These are phyloP conservation scores for Daedaleopsis nitida DNA, from an alignment of 768 basidiomycete genomes.

Conservation along the genomic window DNA sequence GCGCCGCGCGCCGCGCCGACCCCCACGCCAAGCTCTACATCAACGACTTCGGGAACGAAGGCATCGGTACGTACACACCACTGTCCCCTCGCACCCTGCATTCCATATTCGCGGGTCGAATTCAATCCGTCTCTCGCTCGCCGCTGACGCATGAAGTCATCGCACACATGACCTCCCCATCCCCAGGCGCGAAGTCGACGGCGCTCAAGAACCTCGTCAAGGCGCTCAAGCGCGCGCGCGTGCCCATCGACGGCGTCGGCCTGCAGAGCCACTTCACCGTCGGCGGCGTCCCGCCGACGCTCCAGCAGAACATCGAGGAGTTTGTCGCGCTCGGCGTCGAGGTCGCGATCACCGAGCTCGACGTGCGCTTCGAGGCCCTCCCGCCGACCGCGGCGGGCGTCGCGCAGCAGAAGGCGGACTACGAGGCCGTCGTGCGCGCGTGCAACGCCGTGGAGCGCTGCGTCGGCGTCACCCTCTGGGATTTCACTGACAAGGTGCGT, in stretches of 20 bases:
- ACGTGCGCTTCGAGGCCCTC: conserved; percentile 54
- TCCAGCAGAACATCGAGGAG: conserved; percentile 50
- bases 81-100: not conserved
- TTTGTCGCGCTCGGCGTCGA: conserved; percentile 64
- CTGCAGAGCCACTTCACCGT: conserved; percentile 61
- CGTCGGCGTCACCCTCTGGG: conserved; percentile 43
- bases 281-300: conserved; percentile 49
- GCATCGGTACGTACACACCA: conserved; percentile 18
- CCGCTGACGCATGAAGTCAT: not conserved
- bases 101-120: no score
- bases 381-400: conserved; percentile 45
- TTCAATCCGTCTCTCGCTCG: not conserved
- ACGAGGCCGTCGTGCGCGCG: conserved; percentile 51
- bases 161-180: not conserved
- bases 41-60: conserved; percentile 39
- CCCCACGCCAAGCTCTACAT: conserved; percentile 58
- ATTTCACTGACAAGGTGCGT: conserved; percentile 38
- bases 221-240: conserved; percentile 44
- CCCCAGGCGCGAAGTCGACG: conserved; percentile 49
- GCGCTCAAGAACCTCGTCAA: conserved; percentile 54
- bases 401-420: conserved; percentile 58
- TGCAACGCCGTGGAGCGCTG: conserved; percentile 44
- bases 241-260: conserved; percentile 63
- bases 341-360: conserved; percentile 69
- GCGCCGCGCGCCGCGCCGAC: conserved; percentile 54